Percentiles rank a stretch among this genome's conserved stretches.
Evolutionary conservation across 208 protist genomes (phyloP).

Genomic region (Strigomonas culicis): DNA sequence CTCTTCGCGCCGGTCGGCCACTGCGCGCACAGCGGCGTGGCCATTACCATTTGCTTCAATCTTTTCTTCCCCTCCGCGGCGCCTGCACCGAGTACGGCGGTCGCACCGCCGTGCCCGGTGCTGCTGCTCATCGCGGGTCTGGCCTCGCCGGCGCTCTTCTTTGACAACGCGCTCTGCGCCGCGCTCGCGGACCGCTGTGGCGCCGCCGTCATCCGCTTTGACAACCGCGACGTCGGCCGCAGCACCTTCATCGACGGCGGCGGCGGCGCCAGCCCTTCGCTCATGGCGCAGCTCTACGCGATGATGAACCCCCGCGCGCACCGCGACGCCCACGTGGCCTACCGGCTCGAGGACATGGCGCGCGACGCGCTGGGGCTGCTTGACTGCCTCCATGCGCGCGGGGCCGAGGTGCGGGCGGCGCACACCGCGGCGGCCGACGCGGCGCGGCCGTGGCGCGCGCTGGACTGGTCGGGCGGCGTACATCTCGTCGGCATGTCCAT

Average conservation of each 20-base stretch:
- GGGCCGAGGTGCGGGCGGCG: too few species aligned
- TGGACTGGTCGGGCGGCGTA: too few species aligned
- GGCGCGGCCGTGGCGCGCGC: too few species aligned
- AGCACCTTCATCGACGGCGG: constrained; percentile 45
- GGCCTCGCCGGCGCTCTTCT: constrained; percentile 24
- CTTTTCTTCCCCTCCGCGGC: not conserved
- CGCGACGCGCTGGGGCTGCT: constrained; percentile 65
- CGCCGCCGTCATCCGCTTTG: constrained; percentile 60
- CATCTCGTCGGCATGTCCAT: constrained; percentile 70
- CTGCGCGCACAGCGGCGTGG: not conserved
- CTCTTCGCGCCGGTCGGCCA: not conserved
- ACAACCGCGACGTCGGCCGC: constrained; percentile 71
- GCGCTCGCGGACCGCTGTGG: constrained; percentile 38
- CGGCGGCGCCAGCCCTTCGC: constrained; percentile 40
- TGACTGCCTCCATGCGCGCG: constrained; percentile 16
- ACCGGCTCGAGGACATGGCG: constrained; percentile 68
- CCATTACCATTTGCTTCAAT: constrained; percentile 1
- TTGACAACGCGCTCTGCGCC: constrained; percentile 30
- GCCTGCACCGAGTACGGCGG: not conserved
- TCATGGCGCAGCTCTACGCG: constrained; percentile 4
- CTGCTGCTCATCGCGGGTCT: constrained; percentile 71
- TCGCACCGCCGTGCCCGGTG: not conserved
- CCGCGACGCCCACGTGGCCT: constrained; percentile 17
- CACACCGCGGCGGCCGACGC: not conserved
- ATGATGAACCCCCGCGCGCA: constrained; percentile 36